A percentile compares a stretch with the other conserved stretches of the same genome.
Evolutionary conservation across 768 basidiomycete species (phyloP).

Genomic region (Mycena sanguinolenta): DNA sequence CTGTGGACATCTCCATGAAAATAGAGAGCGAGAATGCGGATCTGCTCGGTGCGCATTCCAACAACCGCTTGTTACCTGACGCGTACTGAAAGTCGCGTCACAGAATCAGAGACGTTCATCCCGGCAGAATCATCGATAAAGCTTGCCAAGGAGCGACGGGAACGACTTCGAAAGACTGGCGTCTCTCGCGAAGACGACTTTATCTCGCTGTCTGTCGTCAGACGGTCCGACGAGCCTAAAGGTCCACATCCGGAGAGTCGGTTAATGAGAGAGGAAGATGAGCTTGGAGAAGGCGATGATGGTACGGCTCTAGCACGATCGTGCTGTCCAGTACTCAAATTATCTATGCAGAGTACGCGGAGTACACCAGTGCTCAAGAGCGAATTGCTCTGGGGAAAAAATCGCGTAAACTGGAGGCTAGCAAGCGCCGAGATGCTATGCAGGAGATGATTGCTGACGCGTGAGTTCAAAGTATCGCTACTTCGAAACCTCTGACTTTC

Average conservation of each 20-base stretch:
- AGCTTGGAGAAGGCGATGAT: slow-evolving; percentile 89
- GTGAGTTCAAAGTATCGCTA: slow-evolving; percentile 50
- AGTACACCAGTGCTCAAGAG: slow-evolving; percentile 90
- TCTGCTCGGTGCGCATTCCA: slow-evolving; percentile 46
- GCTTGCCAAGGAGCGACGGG: slow-evolving; percentile 82
- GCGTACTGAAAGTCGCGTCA: slow-evolving; percentile 9
- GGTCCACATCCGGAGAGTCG: slow-evolving; percentile 91
- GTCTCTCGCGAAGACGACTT: slow-evolving; percentile 73
- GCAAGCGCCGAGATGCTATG: slow-evolving; percentile 76
- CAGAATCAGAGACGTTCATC: slow-evolving; percentile 61
- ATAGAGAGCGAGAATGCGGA: slow-evolving; percentile 45
- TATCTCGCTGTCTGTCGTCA: slow-evolving; percentile 81
- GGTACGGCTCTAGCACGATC: slow-evolving; percentile 60
- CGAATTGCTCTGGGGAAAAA: slow-evolving; percentile 90
- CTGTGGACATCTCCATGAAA: slow-evolving; percentile 54
- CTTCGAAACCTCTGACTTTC: slow-evolving; percentile 13
- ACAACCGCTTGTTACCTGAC: not conserved
- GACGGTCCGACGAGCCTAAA: slow-evolving; percentile 62
- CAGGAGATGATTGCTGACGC: slow-evolving; percentile 86
- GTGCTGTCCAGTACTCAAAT: not conserved
- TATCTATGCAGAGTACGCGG: slow-evolving; percentile 75
- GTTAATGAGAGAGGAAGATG: slow-evolving; percentile 87
- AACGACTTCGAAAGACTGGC: slow-evolving; percentile 68
- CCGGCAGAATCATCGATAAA: slow-evolving; percentile 80
- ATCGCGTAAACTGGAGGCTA: slow-evolving; percentile 77